Evolutionary conservation across 148 eudicot species (phyloP).

Genomic region (Dianthus caryophyllus): DNA sequence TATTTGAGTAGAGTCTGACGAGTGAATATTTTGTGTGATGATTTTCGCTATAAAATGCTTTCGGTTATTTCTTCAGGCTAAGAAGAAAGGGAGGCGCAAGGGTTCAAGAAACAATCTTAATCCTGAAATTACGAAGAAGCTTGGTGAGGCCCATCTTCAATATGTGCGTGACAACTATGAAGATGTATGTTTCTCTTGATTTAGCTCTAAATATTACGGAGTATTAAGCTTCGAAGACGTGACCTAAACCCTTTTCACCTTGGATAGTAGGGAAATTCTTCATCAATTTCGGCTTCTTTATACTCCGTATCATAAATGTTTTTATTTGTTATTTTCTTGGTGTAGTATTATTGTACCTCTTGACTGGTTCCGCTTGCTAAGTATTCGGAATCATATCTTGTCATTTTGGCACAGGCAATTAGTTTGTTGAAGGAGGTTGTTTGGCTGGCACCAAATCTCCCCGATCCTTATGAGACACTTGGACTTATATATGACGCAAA

Average conservation of each 20-base stretch:
- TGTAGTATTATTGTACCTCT: not conserved
- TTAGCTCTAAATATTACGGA: slow-evolving; percentile 7
- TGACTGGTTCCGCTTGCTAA: slow-evolving; percentile 10
- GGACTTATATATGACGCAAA: slow-evolving; percentile 52
- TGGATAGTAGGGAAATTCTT: not conserved
- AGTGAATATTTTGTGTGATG: not conserved
- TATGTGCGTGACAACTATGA: slow-evolving; percentile 73
- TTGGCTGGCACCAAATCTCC: slow-evolving; percentile 61
- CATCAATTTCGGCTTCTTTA: not conserved
- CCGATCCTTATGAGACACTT: slow-evolving; percentile 78
- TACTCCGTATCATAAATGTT: not conserved
- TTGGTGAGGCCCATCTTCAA: slow-evolving; percentile 84
- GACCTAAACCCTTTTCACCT: not conserved
- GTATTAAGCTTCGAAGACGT: not conserved
- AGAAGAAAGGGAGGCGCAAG: slow-evolving; percentile 71
- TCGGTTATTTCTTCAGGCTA: slow-evolving; percentile 31
- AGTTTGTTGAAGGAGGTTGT: slow-evolving; percentile 58
- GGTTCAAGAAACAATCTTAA: slow-evolving; percentile 65
- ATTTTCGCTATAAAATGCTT: slow-evolving; percentile 1
- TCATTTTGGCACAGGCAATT: slow-evolving; percentile 51
- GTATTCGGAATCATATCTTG: not conserved
- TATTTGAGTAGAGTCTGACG: not conserved
- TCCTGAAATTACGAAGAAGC: slow-evolving; percentile 64
- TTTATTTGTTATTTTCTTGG: not conserved
- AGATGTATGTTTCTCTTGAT: slow-evolving; percentile 44